phyloP scores from a whole-genome alignment of 2,329 filamentous ascomycete genomes.

The Microcyclosporella mali region DNA sequence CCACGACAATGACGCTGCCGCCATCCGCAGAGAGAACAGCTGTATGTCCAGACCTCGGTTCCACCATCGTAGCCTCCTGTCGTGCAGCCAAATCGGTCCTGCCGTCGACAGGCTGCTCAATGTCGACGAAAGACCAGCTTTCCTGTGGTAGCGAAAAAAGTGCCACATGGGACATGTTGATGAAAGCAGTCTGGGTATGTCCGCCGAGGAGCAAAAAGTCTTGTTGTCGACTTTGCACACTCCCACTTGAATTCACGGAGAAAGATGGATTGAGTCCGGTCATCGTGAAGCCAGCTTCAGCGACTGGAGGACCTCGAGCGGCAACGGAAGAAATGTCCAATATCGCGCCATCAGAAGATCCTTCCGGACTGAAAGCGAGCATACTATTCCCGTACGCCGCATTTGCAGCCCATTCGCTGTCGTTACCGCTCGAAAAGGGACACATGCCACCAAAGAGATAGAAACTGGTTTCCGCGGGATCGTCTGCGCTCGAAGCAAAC shows the following conservation, averaged over 20 bases:
- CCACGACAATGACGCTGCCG: slow-evolving; percentile 67
- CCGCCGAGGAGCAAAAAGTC: slow-evolving; percentile 79
- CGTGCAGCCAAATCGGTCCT: slow-evolving; percentile 53
- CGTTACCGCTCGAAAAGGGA: slow-evolving; percentile 42
- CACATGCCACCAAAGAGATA: slow-evolving; percentile 94
- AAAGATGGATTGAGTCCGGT: slow-evolving; percentile 66
- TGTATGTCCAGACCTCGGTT: slow-evolving; percentile 84
- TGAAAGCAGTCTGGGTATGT: slow-evolving; percentile 74
- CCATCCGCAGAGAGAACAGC: slow-evolving; percentile 76
- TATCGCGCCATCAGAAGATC: slow-evolving; percentile 32
- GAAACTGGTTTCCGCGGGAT: slow-evolving; percentile 49
- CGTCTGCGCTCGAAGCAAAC: slow-evolving; percentile 58
- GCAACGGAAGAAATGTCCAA: slow-evolving; percentile 46
- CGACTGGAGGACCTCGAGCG: slow-evolving; percentile 59
- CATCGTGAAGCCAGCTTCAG: slow-evolving; percentile 81
- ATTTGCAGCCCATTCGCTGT: slow-evolving; percentile 55
- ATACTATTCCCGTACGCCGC: slow-evolving; percentile 78
- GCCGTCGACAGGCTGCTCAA: slow-evolving; percentile 43
- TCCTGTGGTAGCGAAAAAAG: slow-evolving; percentile 82
- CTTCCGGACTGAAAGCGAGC: slow-evolving; percentile 56
- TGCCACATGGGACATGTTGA: slow-evolving; percentile 89
- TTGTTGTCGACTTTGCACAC: slow-evolving; percentile 59
- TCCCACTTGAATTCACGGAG: slow-evolving; percentile 56
- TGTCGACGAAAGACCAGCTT: slow-evolving; percentile 73
- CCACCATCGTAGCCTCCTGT: slow-evolving; percentile 44